phyloP scores from a whole-genome alignment of 495 filamentous ascomycete species.

The Penicillium taxi region DNA sequence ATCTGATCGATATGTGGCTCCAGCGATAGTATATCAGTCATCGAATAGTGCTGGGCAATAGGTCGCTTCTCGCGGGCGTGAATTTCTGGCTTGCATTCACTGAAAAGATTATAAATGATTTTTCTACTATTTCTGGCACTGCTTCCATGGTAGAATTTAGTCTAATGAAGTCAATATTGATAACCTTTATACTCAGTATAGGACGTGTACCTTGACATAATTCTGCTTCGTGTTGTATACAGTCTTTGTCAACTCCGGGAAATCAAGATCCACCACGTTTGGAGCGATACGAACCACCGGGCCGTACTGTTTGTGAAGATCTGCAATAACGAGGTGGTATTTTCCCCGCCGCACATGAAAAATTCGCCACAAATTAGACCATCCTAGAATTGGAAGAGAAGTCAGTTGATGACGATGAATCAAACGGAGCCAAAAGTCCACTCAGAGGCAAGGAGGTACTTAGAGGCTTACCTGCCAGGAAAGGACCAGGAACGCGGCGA shows the following conservation, averaged over 20 bases:
- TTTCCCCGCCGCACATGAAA: constrained; percentile 16
- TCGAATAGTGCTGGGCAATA: constrained; percentile 29
- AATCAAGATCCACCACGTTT: constrained; percentile 21
- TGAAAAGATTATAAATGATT: constrained; percentile 28
- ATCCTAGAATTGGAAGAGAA: constrained; percentile 8
- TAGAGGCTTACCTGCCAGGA: constrained; percentile 21
- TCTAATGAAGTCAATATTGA: constrained; percentile 17
- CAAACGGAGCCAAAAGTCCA: background rate
- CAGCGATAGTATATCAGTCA: constrained; percentile 20
- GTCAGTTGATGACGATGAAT: constrained; percentile 1
- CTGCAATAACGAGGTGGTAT: constrained; percentile 25
- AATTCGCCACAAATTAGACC: constrained; percentile 34
- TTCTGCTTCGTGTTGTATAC: constrained; percentile 21
- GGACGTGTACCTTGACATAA: constrained; percentile 13
- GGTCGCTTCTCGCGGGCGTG: constrained; percentile 28
- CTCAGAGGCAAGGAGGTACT: background rate
- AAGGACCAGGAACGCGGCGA: constrained; percentile 26
- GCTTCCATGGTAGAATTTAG: constrained; percentile 31
- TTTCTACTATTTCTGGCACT: constrained; percentile 27
- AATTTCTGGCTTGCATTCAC: constrained; percentile 17
- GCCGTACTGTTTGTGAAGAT: constrained; percentile 28
- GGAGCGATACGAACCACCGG: constrained; percentile 28
- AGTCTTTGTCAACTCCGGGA: constrained; percentile 20
- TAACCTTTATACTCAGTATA: background rate
- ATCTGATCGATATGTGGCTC: constrained; percentile 28